phyloP scores from a whole-genome alignment of 2,329 filamentous ascomycete genomes.

The Xylariomycetidae sp. region DNA sequence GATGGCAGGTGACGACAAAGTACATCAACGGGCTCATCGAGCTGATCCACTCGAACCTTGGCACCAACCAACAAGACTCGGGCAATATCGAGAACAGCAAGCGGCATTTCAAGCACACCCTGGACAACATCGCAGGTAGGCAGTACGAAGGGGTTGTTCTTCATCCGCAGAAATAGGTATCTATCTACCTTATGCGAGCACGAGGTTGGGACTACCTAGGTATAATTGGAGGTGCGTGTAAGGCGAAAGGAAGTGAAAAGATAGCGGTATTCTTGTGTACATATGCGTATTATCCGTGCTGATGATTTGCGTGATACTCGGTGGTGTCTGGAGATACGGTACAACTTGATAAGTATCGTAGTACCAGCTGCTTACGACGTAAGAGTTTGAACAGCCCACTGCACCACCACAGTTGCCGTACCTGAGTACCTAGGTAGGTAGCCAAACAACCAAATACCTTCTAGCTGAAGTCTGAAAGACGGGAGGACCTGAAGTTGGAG shows the following conservation, averaged over 20 bases:
- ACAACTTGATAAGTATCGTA: too few species aligned
- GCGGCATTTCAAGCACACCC: constrained; percentile 88
- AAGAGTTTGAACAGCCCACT: too few species aligned
- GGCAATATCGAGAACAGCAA: constrained; percentile 80
- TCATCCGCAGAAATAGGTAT: constrained; percentile 42
- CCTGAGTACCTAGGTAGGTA: background rate
- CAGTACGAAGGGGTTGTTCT: constrained; percentile 91
- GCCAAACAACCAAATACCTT: background rate
- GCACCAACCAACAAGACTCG: constrained; percentile 75
- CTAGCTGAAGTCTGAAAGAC: too few species aligned
- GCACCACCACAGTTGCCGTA: too few species aligned
- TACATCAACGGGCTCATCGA: constrained; percentile 98
- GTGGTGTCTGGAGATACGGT: too few species aligned
- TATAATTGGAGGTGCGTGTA: too few species aligned
- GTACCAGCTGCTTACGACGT: too few species aligned
- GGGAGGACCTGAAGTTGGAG: background rate
- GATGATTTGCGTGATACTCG: too few species aligned
- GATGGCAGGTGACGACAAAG: constrained; percentile 72
- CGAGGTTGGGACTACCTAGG: too few species aligned
- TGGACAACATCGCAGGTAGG: constrained; percentile 86
- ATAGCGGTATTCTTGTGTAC: constrained; percentile 19
- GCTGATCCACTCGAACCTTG: constrained; percentile 93
- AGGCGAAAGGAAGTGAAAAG: too few species aligned
- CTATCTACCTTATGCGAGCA: background rate
- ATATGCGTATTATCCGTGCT: constrained; percentile 28